Evolutionary conservation across 768 basidiomycete genomes (phyloP), one percentile per base, ranked within the genome.

Genomic region (Hericium rajendrae): DNA sequence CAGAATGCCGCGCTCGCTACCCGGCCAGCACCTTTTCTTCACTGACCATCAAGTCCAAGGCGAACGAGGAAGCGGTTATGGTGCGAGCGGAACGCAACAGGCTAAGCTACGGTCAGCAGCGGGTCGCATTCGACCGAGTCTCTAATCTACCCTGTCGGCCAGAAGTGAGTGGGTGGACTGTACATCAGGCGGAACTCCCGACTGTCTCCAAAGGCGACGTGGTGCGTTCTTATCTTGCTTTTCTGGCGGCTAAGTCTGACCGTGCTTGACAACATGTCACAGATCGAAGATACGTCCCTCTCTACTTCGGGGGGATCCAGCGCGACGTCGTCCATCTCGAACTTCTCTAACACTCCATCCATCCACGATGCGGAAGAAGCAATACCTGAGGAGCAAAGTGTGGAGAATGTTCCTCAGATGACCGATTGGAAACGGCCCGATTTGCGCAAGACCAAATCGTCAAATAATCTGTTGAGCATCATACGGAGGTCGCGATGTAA

Each of bases 371-470:
- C 8, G 43, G 16, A 46, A n/a, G 43, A 46, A 15, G 15, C 43
- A 46, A 46, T 20, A n/a, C 32, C 32, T 32, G 32, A 32, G 8
- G 6, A 32, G 8, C 32, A 32, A 32, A 32, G 9, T 32, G 32
- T 10, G 32, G 32, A 32, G 32, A 10, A 46, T 46, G 43, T 64
- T 65, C 59, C 68, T 67, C 24, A 73, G 72, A 54, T 59, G 52
- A 61, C 63, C 32, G 37, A 58, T 6, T 40, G 68, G 68, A 57
- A 63, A 59, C 40, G 66, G 61, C 50, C 66, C 58, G 73, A 76
- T 55, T 64, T 74, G 11, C 77, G 77, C 53, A 83, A 75, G 67
- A 66, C 73, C 38, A 83, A 79, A 67, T 72, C 77, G 8, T 79
- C 78, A 12, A 66, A 80, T 46, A 66, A 65, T 56, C 69, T 66